Percentiles rank a stretch among this genome's conserved stretches.
Conservation (phyloP, 179 eudicot species). For the Silene coronaria region DNA sequence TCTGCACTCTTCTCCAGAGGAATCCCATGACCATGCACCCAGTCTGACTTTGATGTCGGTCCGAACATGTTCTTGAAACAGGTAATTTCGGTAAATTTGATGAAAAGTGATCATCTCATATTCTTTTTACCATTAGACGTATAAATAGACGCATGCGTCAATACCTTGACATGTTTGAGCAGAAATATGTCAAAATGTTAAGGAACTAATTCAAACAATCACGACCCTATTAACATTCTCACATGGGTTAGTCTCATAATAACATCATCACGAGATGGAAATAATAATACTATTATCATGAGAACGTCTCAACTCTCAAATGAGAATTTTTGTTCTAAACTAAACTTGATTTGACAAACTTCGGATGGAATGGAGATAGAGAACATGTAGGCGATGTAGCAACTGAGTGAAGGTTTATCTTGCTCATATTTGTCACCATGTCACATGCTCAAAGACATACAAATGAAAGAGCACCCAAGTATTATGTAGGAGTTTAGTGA, state of each 20-base stretch:
- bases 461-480: not conserved
- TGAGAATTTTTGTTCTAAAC: not conserved
- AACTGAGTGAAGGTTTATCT: not conserved
- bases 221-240: not conserved
- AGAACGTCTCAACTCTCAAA: not conserved
- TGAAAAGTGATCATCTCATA: no score
- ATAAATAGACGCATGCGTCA: no score
- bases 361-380: not conserved
- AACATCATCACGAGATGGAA: not conserved
- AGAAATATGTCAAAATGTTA: no score
- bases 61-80: slow-evolving; percentile 38
- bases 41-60: slow-evolving; percentile 45
- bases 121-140: no score
- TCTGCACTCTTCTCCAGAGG: slow-evolving; percentile 56
- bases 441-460: not conserved
- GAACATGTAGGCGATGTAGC: not conserved
- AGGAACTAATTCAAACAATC: not conserved
- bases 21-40: slow-evolving; percentile 74
- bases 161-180: no score
- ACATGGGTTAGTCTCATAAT: not conserved
- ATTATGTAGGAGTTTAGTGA: not conserved
- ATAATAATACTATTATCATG: not conserved
- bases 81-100: not conserved
- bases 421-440: not conserved
- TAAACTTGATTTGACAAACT: not conserved